These are phyloP conservation scores for Antrodiella citrinella DNA, from an alignment of 768 basidiomycete genomes.

Conservation along the genomic window DNA sequence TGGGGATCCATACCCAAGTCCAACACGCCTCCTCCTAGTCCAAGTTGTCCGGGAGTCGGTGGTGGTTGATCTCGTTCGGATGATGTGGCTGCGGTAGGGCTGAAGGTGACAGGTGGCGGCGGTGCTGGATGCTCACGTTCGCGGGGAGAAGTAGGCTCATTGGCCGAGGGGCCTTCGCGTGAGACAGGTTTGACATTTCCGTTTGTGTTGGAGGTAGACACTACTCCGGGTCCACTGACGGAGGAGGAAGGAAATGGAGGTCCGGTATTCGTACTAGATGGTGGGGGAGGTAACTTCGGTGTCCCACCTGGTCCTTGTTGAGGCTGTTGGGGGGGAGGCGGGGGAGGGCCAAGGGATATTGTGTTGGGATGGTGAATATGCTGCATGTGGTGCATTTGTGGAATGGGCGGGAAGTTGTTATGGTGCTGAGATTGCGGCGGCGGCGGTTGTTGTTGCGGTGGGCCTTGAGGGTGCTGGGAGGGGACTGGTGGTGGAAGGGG, in stretches of 20 bases:
- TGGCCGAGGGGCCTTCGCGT: background rate
- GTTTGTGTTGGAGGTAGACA: background rate
- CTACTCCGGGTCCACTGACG: background rate
- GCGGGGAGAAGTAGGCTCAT: background rate
- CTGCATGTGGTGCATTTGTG: background rate
- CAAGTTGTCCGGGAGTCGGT: background rate
- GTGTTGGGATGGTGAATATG: background rate
- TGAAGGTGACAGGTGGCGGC: background rate
- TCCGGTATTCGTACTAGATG: no score
- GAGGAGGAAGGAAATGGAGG: background rate
- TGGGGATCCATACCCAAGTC: slow-evolving; percentile 28
- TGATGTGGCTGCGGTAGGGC: background rate
- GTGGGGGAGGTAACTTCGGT: slow-evolving; percentile 7
- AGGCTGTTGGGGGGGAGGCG: background rate
- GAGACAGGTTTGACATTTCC: background rate
- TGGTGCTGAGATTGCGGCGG: background rate
- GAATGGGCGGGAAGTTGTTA: background rate
- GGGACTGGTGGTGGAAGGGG: slow-evolving; percentile 16
- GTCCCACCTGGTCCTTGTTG: background rate
- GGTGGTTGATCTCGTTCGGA: background rate
- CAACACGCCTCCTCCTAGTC: slow-evolving; percentile 2
- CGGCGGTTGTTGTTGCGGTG: background rate
- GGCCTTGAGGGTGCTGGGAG: background rate
- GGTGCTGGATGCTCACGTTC: background rate
- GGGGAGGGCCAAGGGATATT: slow-evolving; percentile 1